These are phyloP conservation scores for Cutaneotrichosporon spelunceum DNA, from an alignment of 1,284 basidiomycete species.

Conservation along the genomic window DNA sequence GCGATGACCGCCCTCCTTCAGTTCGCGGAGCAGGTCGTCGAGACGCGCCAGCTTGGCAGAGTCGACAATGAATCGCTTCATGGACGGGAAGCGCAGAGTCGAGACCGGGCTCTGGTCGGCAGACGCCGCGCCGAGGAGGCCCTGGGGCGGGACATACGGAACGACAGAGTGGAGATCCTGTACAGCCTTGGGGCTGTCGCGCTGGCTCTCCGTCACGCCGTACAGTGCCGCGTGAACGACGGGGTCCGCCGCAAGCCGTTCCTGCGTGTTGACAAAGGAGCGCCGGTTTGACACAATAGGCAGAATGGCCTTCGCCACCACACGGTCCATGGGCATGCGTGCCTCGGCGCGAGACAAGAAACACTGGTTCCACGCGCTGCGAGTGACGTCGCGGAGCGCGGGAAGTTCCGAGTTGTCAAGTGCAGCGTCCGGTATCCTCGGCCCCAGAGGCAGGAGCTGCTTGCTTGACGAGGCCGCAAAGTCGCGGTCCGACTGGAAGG, in stretches of 20 bases:
- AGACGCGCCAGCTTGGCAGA: conserved; percentile 93
- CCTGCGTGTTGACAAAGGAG: conserved; percentile 71
- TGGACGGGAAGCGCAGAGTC: conserved; percentile 89
- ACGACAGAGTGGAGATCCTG: conserved; percentile 57
- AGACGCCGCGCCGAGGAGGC: conserved; percentile 68
- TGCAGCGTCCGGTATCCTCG: conserved; percentile 44
- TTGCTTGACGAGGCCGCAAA: conserved; percentile 56
- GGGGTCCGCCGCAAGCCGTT: conserved; percentile 56
- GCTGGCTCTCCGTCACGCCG: conserved; percentile 70
- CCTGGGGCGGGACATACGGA: conserved; percentile 64
- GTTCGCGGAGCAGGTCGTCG: conserved; percentile 81
- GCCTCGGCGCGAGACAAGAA: conserved; percentile 74
- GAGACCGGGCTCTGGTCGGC: conserved; percentile 74
- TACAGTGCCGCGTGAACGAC: conserved; percentile 74
- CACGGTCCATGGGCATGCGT: conserved; percentile 77
- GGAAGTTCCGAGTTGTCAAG: conserved; percentile 19
- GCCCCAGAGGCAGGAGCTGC: conserved; percentile 44
- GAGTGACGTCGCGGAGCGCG: conserved; percentile 58
- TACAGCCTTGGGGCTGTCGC: conserved; percentile 62
- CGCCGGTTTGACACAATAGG: conserved; percentile 68
- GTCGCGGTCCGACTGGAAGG: conserved; percentile 53
- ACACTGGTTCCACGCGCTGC: conserved; percentile 65
- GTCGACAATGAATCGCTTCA: conserved; percentile 93
- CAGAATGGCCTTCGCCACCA: conserved; percentile 77
- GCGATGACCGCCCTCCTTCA: conserved; percentile 90